A percentile compares a stretch with the other conserved stretches of the same genome.
Conservation (phyloP, 2,329 filamentous ascomycete genomes). For the Fusarium euwallaceae region DNA sequence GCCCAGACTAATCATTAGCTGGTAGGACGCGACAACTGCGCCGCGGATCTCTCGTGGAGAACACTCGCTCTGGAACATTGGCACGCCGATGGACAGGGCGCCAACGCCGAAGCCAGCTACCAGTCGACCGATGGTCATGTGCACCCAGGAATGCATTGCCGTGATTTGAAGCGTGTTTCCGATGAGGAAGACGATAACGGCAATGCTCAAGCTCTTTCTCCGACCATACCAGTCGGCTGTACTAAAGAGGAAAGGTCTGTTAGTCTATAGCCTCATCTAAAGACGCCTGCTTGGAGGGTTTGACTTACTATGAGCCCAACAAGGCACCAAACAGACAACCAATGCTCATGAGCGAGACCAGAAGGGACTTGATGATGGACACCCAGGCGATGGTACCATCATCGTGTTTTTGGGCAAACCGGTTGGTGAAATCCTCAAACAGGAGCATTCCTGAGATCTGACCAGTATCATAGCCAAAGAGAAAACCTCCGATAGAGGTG, state of each 20-base stretch:
- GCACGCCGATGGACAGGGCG: conserved; percentile 72
- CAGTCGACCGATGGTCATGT: conserved; percentile 68
- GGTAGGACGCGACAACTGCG: conserved; percentile 73
- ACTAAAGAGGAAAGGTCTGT: conserved; percentile 26
- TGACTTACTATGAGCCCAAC: conserved; percentile 58
- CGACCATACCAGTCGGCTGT: conserved; percentile 69
- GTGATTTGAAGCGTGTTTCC: conserved; percentile 76
- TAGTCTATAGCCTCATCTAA: background rate
- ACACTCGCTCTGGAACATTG: conserved; percentile 75
- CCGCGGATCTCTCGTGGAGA: conserved; percentile 72
- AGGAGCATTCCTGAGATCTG: conserved; percentile 66
- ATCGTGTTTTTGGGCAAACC: conserved; percentile 61
- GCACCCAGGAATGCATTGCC: conserved; percentile 69
- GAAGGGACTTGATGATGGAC: conserved; percentile 59
- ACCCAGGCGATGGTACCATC: conserved; percentile 56
- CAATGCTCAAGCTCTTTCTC: conserved; percentile 64
- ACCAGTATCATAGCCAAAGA: conserved; percentile 73
- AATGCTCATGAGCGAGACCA: conserved; percentile 68
- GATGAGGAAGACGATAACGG: conserved; percentile 69
- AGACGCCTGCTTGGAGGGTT: background rate
- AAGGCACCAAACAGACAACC: conserved; percentile 68
- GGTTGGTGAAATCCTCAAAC: conserved; percentile 64
- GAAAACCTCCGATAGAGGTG: conserved; percentile 69
- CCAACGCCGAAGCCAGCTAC: conserved; percentile 64
- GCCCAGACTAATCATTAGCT: conserved; percentile 78